A percentile compares a stretch with the other conserved stretches of the same genome.
phyloP scores from a whole-genome alignment of 305 asterid genomes.

The Fraxinus ornus region DNA sequence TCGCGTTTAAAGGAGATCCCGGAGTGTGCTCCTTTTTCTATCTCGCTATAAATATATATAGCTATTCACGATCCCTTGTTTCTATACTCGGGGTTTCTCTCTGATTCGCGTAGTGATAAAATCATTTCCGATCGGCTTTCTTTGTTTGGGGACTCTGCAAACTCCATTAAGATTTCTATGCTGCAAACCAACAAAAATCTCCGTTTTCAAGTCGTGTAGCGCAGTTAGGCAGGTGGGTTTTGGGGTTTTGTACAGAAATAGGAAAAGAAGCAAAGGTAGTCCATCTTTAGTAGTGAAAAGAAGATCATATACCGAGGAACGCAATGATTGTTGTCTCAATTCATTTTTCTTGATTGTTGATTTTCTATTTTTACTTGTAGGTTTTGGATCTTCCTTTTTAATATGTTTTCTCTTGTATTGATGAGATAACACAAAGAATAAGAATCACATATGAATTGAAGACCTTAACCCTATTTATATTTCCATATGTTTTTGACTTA shows the following conservation, averaged over 20 bases:
- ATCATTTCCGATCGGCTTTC: no score
- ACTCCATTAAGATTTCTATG: constrained; percentile 22
- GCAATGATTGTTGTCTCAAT: background rate
- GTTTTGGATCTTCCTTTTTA: no score
- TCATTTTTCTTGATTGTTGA: no score
- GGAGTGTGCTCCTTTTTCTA: background rate
- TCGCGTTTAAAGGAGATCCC: background rate
- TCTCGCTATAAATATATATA: background rate
- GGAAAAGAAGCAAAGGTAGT: constrained; percentile 28
- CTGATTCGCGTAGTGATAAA: no score
- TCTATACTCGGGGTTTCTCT: constrained; percentile 14
- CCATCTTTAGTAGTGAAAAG: constrained; percentile 34
- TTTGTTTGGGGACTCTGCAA: constrained; percentile 35
- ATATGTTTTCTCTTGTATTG: no score
- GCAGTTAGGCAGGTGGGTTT: constrained; percentile 46
- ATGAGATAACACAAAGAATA: no score
- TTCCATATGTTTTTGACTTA: no score
- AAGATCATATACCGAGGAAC: constrained; percentile 19
- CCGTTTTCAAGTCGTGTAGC: constrained; percentile 11
- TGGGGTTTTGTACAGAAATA: constrained; percentile 21
- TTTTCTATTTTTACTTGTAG: no score
- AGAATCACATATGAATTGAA: no score
- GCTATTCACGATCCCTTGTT: constrained; percentile 28
- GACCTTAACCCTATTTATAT: no score
- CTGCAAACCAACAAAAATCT: constrained; percentile 7